Base-by-base conservation (phyloP, 257 asterid genomes). In the Fraxinus excelsior region DNA sequence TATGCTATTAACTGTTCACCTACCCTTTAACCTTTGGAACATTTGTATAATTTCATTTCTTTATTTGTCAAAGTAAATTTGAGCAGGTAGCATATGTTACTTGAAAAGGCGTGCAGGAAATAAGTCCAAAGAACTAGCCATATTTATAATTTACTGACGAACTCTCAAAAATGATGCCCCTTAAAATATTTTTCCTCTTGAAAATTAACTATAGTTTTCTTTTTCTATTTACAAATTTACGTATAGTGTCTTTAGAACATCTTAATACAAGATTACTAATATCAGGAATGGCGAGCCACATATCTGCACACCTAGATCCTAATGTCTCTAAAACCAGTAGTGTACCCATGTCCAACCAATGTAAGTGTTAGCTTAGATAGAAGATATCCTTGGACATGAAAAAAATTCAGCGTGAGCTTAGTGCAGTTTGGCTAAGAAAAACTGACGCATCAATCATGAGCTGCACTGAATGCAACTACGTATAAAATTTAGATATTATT, bases 1-100 rank as follows among this genome's bases (percentile, higher is more conserved):
- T 96, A 96, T 76, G 91, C 14, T 37, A 85, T 37, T 75, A 74
- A 26, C 56, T 32, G 58, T 78, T 80, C 65, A 68, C 34, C 3
- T 46, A 42, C 5, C 62, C 64, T 71, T 37, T 62, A 38, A 79
- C 68, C 51, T 60, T 60, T 76, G 23, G n/a, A 64, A 75, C 40
- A 67, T 72, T 65, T 66, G 69, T 37, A 14, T 44, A 23, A 34
- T 38, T 79, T 71, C 67, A 3, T 74, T 76, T 65, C 12, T 19
- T 56, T 51, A n/a, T 26, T 74, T 37, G 74, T 34, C 13, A 51
- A 23, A 70, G 53, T 49, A 49, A 49, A 49, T 5, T 49, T 49
- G 60, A 49, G 60, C 23, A 0, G 60, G 60, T 16, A 49, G 23
- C 21, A 49, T 49, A 4, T 16, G 60, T 14, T 49, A 49, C 19